Base-by-base conservation (phyloP, 2,329 filamentous ascomycete genomes). In the Pseudogymnoascus sp. region DNA sequence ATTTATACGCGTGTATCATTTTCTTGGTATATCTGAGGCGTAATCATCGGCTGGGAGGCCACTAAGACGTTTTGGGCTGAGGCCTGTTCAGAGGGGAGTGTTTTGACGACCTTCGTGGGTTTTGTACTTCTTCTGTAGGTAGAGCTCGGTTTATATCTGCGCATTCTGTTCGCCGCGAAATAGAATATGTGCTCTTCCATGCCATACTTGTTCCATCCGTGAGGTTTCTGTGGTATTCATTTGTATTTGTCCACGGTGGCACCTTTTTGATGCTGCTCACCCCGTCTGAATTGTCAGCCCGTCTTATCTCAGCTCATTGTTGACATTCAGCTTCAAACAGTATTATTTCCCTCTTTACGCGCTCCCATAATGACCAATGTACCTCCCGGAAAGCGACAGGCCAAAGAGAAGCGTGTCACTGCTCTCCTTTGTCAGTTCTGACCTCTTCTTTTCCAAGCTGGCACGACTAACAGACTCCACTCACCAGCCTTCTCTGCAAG, bases 341-440 rank as follows among this genome's bases (percentile, higher is more conserved):
- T 57, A 19, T 19, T 33, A 33, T 33, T n/a, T 1, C 26, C 26
- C 7, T 21, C 11, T 7, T 21, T 57, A 1, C n/a, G 2, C 28
- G 10, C 28, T 21, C 35, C n/a, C 17, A 21, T 33, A 57, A 57
- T 21, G 50, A 35, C 15, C 15, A 57, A 35, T 33, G n/a, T 3
- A 33, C 28, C n/a, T 15, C 10, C n/a, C 21, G 50, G 50, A 28
- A 57, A 57, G 28, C 68, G 67, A 60, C 61, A 67, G n/a, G 66
- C 68, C 23, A 74, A 71, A 65, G 71, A 74, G 57, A 74, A 73
- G 62, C 71, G 74, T 50, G 60, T 75, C 57, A 73, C 69, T 62
- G 65, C 64, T 64, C 70, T 76, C 59, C 68, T 74, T 47, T 69
- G 74, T 74, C 65, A 65, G 71, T 71, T 63, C 35, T 19, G n/a